These are phyloP conservation scores for Annona cherimola DNA, from an alignment of 164 flowering plant species.

Conservation along the genomic window DNA sequence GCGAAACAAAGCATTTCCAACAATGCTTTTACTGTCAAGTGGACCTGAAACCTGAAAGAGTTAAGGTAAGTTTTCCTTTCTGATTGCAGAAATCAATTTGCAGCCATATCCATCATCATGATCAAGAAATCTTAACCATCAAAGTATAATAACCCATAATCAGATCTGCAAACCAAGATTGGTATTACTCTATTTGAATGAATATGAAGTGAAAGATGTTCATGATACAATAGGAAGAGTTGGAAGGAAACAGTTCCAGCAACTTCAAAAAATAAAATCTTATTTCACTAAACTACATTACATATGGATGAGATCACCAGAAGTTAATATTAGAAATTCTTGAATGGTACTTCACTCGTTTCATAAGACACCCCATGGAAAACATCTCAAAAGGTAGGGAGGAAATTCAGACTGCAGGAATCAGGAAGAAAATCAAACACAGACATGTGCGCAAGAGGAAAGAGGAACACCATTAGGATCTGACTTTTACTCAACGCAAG, in stretches of 20 bases:
- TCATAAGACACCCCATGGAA: neutral
- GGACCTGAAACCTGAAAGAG: slow-evolving; percentile 68
- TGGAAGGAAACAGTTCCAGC: neutral
- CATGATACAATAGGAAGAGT: neutral
- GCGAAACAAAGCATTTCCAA: slow-evolving; percentile 76
- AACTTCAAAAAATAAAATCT: neutral
- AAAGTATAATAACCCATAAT: neutral
- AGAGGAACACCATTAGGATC: too few species aligned
- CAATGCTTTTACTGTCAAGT: slow-evolving; percentile 49
- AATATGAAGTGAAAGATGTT: neutral
- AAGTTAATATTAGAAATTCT: neutral
- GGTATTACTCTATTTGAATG: neutral
- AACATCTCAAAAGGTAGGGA: neutral
- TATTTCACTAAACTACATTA: neutral
- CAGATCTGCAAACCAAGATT: neutral
- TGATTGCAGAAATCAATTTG: neutral
- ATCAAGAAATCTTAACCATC: neutral
- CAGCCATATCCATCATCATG: neutral
- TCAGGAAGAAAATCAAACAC: too few species aligned
- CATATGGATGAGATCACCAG: neutral
- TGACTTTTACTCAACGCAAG: too few species aligned
- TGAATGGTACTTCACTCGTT: neutral
- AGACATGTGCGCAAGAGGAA: too few species aligned
- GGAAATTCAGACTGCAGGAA: neutral
- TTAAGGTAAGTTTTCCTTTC: slow-evolving; percentile 28